Evolutionary conservation across 139 green algal genomes (phyloP).

Genomic region (Klebsormidium nitens): DNA sequence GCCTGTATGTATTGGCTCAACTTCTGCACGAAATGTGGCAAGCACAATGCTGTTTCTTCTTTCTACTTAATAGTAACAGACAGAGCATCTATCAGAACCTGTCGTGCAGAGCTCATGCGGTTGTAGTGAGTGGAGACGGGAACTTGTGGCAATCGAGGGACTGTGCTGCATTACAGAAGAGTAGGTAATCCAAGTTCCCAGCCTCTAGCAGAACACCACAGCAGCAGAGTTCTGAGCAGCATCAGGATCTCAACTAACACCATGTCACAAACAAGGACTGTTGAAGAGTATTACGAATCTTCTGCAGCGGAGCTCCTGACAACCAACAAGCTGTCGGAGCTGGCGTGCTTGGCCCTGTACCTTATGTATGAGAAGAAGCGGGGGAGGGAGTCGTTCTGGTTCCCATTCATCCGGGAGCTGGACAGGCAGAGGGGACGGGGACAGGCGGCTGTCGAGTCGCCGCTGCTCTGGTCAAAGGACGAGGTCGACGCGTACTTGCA

Average conservation of each 20-base stretch:
- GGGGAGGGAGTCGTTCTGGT: conserved; percentile 63
- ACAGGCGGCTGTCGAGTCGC: conserved; percentile 63
- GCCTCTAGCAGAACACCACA: too few relatives aligned
- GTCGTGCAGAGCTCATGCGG: not conserved
- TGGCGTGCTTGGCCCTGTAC: conserved; percentile 83
- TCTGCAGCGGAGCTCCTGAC: conserved; percentile 78
- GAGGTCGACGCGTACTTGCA: conserved; percentile 62
- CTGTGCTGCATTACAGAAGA: conserved; percentile 13
- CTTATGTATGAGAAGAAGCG: conserved; percentile 95
- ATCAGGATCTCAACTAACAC: too few relatives aligned
- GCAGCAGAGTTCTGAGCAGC: too few relatives aligned
- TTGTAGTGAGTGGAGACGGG: not conserved
- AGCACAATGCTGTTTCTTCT: conserved; percentile 5
- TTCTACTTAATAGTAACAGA: conserved; percentile 9
- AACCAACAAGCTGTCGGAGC: conserved; percentile 83
- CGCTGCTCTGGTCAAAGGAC: conserved; percentile 73
- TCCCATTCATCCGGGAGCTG: conserved; percentile 82
- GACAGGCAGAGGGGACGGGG: conserved; percentile 65
- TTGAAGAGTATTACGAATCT: too few relatives aligned
- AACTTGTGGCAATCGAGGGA: not conserved
- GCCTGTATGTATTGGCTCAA: conserved; percentile 2
- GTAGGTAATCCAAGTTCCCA: too few relatives aligned
- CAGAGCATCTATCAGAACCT: conserved; percentile 3
- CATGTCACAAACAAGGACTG: too few relatives aligned
- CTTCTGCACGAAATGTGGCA: too few relatives aligned